Evolutionary conservation across 345 rosid species (phyloP).

Genomic region (Moricandia arvensis): DNA sequence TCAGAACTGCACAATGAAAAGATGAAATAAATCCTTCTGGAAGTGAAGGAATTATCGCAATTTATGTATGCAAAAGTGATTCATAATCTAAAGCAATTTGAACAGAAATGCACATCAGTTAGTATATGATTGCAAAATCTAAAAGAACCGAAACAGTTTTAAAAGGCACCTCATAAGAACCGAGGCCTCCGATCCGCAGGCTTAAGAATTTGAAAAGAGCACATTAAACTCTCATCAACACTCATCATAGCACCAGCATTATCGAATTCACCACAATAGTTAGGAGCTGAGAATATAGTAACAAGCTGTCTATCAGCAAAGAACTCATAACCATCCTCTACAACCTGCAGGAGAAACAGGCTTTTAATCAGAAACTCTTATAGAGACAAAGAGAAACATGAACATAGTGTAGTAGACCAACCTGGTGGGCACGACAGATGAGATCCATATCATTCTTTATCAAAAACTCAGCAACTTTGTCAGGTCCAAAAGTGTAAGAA

Average conservation of each 20-base stretch:
- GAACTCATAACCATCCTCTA: slow-evolving; percentile 95
- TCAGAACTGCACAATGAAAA: slow-evolving; percentile 23
- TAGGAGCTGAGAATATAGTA: slow-evolving; percentile 91
- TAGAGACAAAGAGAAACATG: neutral
- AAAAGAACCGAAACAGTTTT: neutral
- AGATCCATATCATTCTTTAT: slow-evolving; percentile 89
- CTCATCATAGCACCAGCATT: slow-evolving; percentile 99
- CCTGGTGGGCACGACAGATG: slow-evolving; percentile 96
- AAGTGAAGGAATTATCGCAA: neutral
- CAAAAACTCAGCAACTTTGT: slow-evolving; percentile 70
- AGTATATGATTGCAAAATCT: neutral
- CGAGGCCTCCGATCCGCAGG: slow-evolving; percentile 65
- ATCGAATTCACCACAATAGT: slow-evolving; percentile 95
- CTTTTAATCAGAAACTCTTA: neutral
- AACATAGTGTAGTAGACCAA: slow-evolving; percentile 25
- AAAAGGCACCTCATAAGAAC: slow-evolving; percentile 48
- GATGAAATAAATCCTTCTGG: neutral
- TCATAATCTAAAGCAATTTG: neutral
- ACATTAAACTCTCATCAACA: slow-evolving; percentile 93
- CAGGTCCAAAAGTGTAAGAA: slow-evolving; percentile 87
- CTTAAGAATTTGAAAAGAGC: slow-evolving; percentile 94
- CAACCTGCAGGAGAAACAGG: slow-evolving; percentile 49
- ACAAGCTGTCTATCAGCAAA: slow-evolving; percentile 90
- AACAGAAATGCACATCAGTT: neutral
- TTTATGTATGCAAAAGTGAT: neutral